Conservation (phyloP, 768 basidiomycete genomes). For the Panaeolus cyanescens region DNA sequence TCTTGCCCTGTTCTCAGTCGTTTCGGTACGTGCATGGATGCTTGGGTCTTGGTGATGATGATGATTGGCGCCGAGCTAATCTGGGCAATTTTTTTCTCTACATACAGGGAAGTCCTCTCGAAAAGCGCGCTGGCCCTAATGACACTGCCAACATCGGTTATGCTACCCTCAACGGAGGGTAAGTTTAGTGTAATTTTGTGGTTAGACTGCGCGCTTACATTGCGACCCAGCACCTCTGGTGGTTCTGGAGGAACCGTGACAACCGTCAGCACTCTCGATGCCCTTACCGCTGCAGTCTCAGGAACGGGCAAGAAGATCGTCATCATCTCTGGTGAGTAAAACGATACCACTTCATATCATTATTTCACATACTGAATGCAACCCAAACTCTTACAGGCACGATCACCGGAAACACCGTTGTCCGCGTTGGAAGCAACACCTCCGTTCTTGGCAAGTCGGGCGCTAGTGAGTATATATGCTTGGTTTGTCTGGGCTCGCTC, state of each 20-base stretch:
- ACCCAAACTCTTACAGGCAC: conserved; percentile 26
- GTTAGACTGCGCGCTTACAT: not conserved
- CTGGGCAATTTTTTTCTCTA: conserved; percentile 2
- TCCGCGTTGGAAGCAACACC: conserved; percentile 45
- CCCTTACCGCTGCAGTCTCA: conserved; percentile 40
- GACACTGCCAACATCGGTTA: conserved; percentile 42
- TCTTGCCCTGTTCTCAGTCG: conserved; percentile 30
- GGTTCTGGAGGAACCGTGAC: conserved; percentile 44
- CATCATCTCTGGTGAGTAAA: conserved; percentile 37
- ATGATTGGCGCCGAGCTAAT: not conserved
- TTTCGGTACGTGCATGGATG: conserved; percentile 19
- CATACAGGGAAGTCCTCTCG: conserved; percentile 13
- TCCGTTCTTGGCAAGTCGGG: conserved; percentile 41
- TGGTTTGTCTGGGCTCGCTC: too few relatives aligned
- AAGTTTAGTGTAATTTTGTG: conserved; percentile 6
- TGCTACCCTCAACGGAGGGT: conserved; percentile 41
- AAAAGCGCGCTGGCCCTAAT: conserved; percentile 35
- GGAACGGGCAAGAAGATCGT: conserved; percentile 43
- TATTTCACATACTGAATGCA: not conserved
- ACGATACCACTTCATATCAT: not conserved
- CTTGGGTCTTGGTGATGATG: not conserved
- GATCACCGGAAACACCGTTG: conserved; percentile 42
- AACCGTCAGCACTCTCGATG: conserved; percentile 43
- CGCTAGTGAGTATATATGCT: conserved; percentile 29
- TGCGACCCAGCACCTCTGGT: conserved; percentile 36